Percentiles rank a stretch among this genome's conserved stretches.
Evolutionary conservation across 73 alveolate genomes (phyloP).

Genomic region (Tetrahymena elliotti): DNA sequence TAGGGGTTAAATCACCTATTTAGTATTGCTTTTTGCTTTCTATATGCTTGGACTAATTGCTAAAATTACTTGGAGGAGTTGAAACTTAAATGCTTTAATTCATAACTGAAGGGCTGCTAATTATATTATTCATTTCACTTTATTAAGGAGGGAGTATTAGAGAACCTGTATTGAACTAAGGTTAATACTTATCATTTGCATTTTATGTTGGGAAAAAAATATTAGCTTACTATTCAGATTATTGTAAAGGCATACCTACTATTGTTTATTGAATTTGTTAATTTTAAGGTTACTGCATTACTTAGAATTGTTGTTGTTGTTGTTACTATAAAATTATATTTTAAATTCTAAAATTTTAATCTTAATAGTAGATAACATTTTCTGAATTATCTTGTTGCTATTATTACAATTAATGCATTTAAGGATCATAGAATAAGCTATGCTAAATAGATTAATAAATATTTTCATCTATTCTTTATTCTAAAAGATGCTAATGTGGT

Average conservation of each 20-base stretch:
- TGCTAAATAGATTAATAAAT: background rate
- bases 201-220: background rate
- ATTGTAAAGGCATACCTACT: background rate
- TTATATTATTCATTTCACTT: background rate
- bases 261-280: background rate
- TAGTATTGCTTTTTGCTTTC: background rate
- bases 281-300: background rate
- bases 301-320: background rate
- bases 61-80: background rate
- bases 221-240: background rate
- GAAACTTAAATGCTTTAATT: background rate
- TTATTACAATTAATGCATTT: background rate
- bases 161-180: background rate
- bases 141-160: background rate
- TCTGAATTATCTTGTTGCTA: background rate
- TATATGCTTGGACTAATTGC: background rate
- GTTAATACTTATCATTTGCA: background rate
- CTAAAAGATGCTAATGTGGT: background rate
- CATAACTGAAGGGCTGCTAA: background rate
- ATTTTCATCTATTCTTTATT: background rate
- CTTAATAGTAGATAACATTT: background rate
- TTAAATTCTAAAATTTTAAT: background rate
- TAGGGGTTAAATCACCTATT: background rate
- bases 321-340: background rate
- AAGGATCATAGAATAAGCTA: background rate